phyloP scores from a whole-genome alignment of 257 asterid genomes.

The Salvia splendens region DNA sequence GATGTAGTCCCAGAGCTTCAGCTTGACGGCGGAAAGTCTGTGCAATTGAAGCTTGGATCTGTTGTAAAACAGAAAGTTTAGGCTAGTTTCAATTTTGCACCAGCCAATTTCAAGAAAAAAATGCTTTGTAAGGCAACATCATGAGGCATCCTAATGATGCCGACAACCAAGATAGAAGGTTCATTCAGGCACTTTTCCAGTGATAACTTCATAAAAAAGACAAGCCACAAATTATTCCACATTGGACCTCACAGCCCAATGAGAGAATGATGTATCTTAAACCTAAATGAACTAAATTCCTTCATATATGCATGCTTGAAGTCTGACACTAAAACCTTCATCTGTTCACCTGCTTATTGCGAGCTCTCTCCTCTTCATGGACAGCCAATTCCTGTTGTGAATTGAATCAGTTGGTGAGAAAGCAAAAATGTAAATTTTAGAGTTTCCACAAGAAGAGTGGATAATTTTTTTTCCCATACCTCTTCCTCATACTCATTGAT shows the following conservation, averaged over 20 bases:
- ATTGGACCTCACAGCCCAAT: constrained; percentile 22
- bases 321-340: constrained; percentile 24
- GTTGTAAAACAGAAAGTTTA: constrained; percentile 28
- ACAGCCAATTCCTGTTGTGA: constrained; percentile 75
- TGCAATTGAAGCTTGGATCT: constrained; percentile 89
- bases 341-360: constrained; percentile 73
- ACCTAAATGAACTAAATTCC: constrained; percentile 22
- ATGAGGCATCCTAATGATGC: constrained; percentile 12
- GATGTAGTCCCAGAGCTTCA: constrained; percentile 72
- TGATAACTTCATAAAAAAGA: constrained; percentile 8
- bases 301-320: constrained; percentile 16
- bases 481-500: constrained; percentile 93
- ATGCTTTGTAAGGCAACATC: constrained; percentile 14
- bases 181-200: background rate
- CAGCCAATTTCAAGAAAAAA: constrained; percentile 12
- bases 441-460: constrained; percentile 26
- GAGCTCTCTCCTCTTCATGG: constrained; percentile 80
- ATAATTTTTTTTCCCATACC: constrained; percentile 48
- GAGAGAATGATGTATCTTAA: constrained; percentile 9
- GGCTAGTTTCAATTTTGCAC: constrained; percentile 20
- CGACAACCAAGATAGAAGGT: background rate
- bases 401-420: constrained; percentile 20
- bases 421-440: constrained; percentile 27
- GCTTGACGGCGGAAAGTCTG: constrained; percentile 76
- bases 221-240: constrained; percentile 14